A percentile compares a stretch with the other conserved stretches of the same genome.
These are phyloP conservation scores for Phytophthora ohioensis DNA, from an alignment of 352 stramenopile genomes.

Conservation along the genomic window DNA sequence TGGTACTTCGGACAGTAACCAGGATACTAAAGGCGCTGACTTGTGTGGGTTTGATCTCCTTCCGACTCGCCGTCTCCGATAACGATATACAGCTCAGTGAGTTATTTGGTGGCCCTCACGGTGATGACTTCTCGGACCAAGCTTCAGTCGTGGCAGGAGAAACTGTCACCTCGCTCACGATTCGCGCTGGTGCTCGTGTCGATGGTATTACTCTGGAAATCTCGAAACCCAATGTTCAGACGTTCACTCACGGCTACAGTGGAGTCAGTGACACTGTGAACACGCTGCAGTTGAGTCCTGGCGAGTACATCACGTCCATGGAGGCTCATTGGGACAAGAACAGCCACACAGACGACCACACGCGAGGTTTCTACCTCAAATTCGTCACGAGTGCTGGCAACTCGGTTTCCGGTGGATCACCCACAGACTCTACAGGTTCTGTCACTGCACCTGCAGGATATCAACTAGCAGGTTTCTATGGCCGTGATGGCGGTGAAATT, in stretches of 20 bases:
- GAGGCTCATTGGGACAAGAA: conserved; percentile 13
- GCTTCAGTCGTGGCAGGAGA: conserved; percentile 1
- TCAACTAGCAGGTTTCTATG: conserved; percentile 15
- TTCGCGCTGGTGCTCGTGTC: conserved; percentile 2
- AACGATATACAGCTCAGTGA: conserved; percentile 8
- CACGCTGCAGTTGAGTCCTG: neutral
- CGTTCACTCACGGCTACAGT: conserved; percentile 1
- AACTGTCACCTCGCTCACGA: conserved; percentile 7
- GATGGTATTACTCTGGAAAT: conserved; percentile 4
- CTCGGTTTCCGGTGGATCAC: conserved; percentile 10
- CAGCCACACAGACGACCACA: conserved; percentile 1
- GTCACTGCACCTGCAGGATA: conserved; percentile 7
- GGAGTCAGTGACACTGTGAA: conserved; percentile 1
- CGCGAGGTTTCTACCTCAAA: conserved; percentile 19
- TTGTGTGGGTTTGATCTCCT: neutral
- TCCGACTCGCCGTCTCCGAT: neutral
- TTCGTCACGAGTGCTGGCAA: conserved; percentile 20
- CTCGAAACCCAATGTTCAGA: neutral
- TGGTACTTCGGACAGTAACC: neutral
- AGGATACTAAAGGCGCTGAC: neutral
- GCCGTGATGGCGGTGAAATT: conserved; percentile 18
- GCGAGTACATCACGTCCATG: conserved; percentile 10
- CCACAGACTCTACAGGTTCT: conserved; percentile 1
- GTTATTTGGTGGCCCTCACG: conserved; percentile 7
- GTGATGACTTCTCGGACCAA: conserved; percentile 11